Percentiles rank a stretch among this genome's conserved stretches.
phyloP scores from a whole-genome alignment of 306 rosid species.

The Albizia julibrissin region DNA sequence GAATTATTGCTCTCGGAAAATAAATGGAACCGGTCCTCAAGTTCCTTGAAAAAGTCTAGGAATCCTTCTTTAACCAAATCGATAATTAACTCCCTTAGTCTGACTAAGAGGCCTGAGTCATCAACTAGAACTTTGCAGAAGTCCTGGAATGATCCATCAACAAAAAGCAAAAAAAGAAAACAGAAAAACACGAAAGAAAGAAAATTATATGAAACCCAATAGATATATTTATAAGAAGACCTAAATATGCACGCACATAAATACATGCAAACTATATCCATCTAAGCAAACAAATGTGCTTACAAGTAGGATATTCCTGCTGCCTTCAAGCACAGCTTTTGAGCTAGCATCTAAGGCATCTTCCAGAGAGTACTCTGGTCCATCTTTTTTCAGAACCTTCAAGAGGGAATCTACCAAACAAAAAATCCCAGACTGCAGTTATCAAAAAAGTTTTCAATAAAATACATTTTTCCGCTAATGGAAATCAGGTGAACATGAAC shows the following conservation, averaged over 20 bases:
- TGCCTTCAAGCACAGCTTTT: constrained; percentile 80
- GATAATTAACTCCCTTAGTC: constrained; percentile 57
- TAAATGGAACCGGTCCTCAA: constrained; percentile 66
- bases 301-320: constrained; percentile 75
- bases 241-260: neutral
- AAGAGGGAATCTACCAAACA: constrained; percentile 72
- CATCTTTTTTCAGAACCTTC: constrained; percentile 65
- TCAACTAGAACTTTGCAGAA: constrained; percentile 77
- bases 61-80: constrained; percentile 96
- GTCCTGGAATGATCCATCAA: constrained; percentile 49
- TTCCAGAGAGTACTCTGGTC: constrained; percentile 58
- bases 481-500: constrained; percentile 9
- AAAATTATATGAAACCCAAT: constrained; percentile 30
- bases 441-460: constrained; percentile 7
- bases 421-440: constrained; percentile 29
- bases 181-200: neutral
- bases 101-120: constrained; percentile 57
- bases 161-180: neutral
- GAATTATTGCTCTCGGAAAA: constrained; percentile 68
- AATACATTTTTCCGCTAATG: constrained; percentile 8
- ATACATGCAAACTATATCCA: constrained; percentile 23
- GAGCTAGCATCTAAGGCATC: constrained; percentile 71
- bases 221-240: constrained; percentile 24
- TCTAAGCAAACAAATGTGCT: constrained; percentile 37
- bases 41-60: constrained; percentile 77